Evolutionary conservation across 2,329 filamentous ascomycete species (phyloP).

Genomic region (Blastomyces emzantsi): DNA sequence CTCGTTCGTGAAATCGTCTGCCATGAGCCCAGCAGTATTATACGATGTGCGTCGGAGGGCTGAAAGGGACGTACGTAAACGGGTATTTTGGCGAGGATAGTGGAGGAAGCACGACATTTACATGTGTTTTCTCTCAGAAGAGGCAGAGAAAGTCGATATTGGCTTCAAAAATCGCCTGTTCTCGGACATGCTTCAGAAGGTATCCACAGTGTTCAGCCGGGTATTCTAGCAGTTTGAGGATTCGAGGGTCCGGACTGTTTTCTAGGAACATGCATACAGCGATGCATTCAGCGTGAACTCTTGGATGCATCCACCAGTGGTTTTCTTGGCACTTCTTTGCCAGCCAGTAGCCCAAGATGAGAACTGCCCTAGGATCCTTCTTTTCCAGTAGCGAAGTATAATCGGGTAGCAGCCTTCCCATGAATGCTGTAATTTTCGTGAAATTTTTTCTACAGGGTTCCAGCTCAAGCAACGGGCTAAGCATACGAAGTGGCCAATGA

Average conservation of each 20-base stretch:
- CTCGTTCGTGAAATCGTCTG: background rate
- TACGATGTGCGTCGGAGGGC: background rate
- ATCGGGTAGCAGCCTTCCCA: constrained; percentile 26
- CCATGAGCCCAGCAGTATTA: background rate
- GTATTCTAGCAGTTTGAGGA: constrained; percentile 26
- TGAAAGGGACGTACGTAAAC: background rate
- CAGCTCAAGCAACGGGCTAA: constrained; percentile 26
- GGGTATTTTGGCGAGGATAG: background rate
- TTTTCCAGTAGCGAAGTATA: constrained; percentile 24
- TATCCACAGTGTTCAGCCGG: constrained; percentile 29
- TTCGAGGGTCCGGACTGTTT: constrained; percentile 21
- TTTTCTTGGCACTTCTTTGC: constrained; percentile 22
- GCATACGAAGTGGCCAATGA: constrained; percentile 29
- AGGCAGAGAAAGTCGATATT: constrained; percentile 10
- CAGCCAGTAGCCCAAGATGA: constrained; percentile 31
- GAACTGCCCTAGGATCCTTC: constrained; percentile 27
- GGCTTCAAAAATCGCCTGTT: constrained; percentile 12
- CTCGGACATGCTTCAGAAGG: constrained; percentile 21
- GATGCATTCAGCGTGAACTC: constrained; percentile 28
- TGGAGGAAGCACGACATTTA: background rate
- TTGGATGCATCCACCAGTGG: constrained; percentile 26
- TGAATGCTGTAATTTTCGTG: constrained; percentile 25
- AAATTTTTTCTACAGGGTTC: constrained; percentile 21
- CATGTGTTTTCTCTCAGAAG: background rate
- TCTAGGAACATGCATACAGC: constrained; percentile 33